Percentiles rank a stretch among this genome's conserved stretches.
phyloP scores from a whole-genome alignment of 768 basidiomycete genomes.

The Tylopilus subfusipes region DNA sequence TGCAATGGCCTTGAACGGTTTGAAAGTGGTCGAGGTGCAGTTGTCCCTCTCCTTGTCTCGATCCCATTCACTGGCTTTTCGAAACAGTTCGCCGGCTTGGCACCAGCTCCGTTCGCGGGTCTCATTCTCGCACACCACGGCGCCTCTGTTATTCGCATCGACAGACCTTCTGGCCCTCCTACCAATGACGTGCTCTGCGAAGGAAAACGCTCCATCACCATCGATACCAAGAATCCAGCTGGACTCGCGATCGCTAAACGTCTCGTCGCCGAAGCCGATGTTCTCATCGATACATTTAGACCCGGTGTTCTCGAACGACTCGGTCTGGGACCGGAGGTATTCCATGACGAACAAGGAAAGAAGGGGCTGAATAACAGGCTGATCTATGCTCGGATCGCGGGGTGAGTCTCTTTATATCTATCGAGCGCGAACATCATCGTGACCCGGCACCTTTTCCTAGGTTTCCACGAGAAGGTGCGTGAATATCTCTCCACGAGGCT shows the following conservation, averaged over 20 bases:
- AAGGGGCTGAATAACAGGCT: slow-evolving; percentile 58
- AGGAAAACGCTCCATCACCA: slow-evolving; percentile 70
- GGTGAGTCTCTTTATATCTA: slow-evolving; percentile 42
- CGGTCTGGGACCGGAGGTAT: slow-evolving; percentile 72
- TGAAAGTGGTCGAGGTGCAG: slow-evolving; percentile 51
- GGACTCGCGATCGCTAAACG: slow-evolving; percentile 55
- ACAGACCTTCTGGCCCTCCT: slow-evolving; percentile 45
- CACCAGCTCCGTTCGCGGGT: slow-evolving; percentile 78
- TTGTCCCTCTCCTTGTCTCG: not conserved
- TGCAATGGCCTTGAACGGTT: slow-evolving; percentile 45
- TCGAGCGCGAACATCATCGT: not conserved
- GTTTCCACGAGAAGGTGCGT: slow-evolving; percentile 58
- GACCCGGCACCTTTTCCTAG: slow-evolving; percentile 29
- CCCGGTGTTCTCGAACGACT: slow-evolving; percentile 80
- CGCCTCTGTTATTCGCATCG: slow-evolving; percentile 71
- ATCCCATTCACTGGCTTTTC: not conserved
- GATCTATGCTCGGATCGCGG: slow-evolving; percentile 72
- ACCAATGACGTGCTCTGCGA: slow-evolving; percentile 57
- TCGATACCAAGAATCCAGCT: slow-evolving; percentile 60
- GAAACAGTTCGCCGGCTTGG: slow-evolving; percentile 72
- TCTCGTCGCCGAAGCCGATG: slow-evolving; percentile 65
- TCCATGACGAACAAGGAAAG: slow-evolving; percentile 47
- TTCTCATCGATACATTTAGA: slow-evolving; percentile 80
- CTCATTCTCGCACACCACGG: slow-evolving; percentile 78
- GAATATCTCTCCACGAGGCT: not conserved